phyloP scores from a whole-genome alignment of 2,329 filamentous ascomycete genomes.

The Hymenoscyphus scutula region DNA sequence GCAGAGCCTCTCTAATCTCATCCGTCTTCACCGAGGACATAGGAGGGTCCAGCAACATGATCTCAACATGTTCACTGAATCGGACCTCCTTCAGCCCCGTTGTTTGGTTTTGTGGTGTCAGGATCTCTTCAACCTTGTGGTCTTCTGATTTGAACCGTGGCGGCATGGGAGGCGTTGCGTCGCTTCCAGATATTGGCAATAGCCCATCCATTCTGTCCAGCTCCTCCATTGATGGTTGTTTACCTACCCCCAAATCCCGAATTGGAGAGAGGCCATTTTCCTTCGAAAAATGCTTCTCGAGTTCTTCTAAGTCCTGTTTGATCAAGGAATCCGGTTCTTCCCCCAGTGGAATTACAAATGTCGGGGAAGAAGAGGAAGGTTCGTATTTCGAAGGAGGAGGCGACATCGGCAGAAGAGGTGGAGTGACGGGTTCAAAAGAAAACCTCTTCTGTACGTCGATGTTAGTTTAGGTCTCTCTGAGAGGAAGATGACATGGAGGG shows the following conservation, averaged over 20 bases:
- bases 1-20: constrained; percentile 24
- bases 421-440: constrained; percentile 31
- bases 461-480: not conserved
- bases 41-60: constrained; percentile 20
- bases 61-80: constrained; percentile 31
- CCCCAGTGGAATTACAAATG: constrained; percentile 27
- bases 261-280: constrained; percentile 30
- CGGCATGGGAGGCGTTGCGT: constrained; percentile 11
- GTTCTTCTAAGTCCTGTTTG: constrained; percentile 26
- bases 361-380: constrained; percentile 27
- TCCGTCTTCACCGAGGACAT: constrained; percentile 8
- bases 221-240: constrained; percentile 7
- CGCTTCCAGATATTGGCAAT: constrained; percentile 18
- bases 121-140: constrained; percentile 32
- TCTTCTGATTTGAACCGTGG: constrained; percentile 20
- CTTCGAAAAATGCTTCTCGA: constrained; percentile 33
- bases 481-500: not conserved
- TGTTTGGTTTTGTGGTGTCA: constrained; percentile 30
- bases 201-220: constrained; percentile 49
- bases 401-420: constrained; percentile 32
- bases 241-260: not conserved
- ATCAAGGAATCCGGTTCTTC: constrained; percentile 29
- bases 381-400: constrained; percentile 22
- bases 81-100: constrained; percentile 24
- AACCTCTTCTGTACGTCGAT: constrained; percentile 20